Evolutionary conservation across 2,329 filamentous ascomycete genomes (phyloP).

Genomic region (Colletotrichum sojae): DNA sequence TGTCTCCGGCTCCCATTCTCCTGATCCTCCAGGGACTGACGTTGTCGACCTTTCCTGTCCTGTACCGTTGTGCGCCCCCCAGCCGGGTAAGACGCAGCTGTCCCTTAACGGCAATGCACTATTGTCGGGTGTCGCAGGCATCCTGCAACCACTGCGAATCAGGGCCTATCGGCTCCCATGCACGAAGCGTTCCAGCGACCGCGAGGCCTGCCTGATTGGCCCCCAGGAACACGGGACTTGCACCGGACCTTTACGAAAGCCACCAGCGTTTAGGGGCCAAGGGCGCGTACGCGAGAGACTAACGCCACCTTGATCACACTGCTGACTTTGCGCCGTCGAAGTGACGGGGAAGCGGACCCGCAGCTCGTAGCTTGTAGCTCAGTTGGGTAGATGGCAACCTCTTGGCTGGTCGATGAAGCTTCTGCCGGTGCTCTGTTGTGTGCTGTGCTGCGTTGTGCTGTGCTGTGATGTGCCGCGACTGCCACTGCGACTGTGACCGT

Average conservation of each 20-base stretch:
- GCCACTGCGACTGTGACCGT: conserved; percentile 23
- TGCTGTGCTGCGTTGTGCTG: neutral
- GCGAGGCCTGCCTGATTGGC: conserved; percentile 55
- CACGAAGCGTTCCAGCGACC: conserved; percentile 58
- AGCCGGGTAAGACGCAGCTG: conserved; percentile 25
- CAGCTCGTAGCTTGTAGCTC: conserved; percentile 22
- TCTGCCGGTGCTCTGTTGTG: conserved; percentile 14
- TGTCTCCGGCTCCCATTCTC: conserved; percentile 23
- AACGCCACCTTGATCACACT: conserved; percentile 37
- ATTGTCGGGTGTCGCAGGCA: conserved; percentile 38
- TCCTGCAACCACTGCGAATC: conserved; percentile 54
- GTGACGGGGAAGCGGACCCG: conserved; percentile 18
- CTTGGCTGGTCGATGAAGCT: conserved; percentile 25
- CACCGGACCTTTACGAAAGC: conserved; percentile 27
- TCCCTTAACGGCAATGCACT: conserved; percentile 35
- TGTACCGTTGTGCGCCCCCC: conserved; percentile 18
- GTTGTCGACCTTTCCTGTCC: conserved; percentile 22
- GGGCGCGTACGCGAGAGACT: conserved; percentile 55
- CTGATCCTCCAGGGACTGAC: conserved; percentile 27
- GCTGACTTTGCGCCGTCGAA: conserved; percentile 16
- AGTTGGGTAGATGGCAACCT: conserved; percentile 15
- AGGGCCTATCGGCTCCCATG: conserved; percentile 54
- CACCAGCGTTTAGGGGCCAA: conserved; percentile 46
- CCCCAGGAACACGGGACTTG: conserved; percentile 37
- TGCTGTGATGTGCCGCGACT: conserved; percentile 2